A percentile compares a stretch with the other conserved stretches of the same genome.
Evolutionary conservation across 225 moss, liverwort and hornwort genomes (phyloP).

Genomic region (Anthoceros angustus): DNA sequence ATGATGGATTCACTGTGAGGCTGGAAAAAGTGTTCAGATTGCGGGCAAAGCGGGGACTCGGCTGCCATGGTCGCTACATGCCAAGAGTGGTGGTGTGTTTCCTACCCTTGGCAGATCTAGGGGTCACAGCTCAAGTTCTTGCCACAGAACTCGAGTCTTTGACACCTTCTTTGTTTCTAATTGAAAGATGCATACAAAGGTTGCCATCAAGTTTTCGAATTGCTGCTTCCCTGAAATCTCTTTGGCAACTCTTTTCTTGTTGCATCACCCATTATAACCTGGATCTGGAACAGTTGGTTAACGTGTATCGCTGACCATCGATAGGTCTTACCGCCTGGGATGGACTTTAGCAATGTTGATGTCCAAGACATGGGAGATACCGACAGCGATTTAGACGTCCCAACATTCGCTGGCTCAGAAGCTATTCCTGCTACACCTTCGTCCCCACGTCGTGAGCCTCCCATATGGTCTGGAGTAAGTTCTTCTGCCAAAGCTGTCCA

Average conservation of each 20-base stretch:
- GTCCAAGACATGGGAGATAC: conserved; percentile 38
- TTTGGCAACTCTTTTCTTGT: background rate
- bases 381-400: conserved; percentile 36
- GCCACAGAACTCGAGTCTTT: too few relatives aligned
- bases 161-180: background rate
- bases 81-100: conserved; percentile 56
- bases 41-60: conserved; percentile 40
- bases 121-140: too few relatives aligned
- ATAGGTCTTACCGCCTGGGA: conserved; percentile 65
- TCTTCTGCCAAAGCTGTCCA: background rate
- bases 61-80: conserved; percentile 58
- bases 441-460: conserved; percentile 40
- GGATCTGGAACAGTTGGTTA: too few relatives aligned
- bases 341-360: conserved; percentile 64
- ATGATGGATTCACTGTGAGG: conserved; percentile 60
- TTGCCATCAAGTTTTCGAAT: background rate
- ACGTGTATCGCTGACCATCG: too few relatives aligned
- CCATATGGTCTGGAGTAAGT: conserved; percentile 45
- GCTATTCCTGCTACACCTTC: conserved; percentile 24
- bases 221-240: background rate
- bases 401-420: conserved; percentile 22
- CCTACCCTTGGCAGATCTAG: background rate
- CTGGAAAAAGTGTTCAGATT: conserved; percentile 48
- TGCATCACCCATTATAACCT: too few relatives aligned
- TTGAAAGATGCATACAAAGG: background rate